Percentiles rank a stretch among this genome's conserved stretches.
These are phyloP conservation scores for Erodium chrysanthum DNA, from an alignment of 441 rosid species.

Conservation along the genomic window DNA sequence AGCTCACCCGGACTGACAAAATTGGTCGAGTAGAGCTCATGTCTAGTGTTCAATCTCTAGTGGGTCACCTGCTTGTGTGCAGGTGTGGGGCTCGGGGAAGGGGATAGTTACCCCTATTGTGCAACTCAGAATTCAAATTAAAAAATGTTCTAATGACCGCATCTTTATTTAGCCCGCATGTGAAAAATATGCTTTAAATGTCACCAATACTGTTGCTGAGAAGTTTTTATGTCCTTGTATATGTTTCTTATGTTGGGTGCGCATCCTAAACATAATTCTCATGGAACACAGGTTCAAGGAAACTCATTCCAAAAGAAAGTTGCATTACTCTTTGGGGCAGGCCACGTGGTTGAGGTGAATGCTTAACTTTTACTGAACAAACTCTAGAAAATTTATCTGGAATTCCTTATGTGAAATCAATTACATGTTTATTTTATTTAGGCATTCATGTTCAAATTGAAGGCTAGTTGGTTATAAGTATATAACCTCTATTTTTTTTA, in stretches of 20 bases:
- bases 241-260: not conserved
- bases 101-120: no score
- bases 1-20: no score
- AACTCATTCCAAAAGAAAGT: slow-evolving; percentile 96
- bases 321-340: slow-evolving; percentile 67
- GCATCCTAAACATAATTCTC: not conserved
- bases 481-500: not conserved
- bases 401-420: not conserved
- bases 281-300: slow-evolving; percentile 57
- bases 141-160: no score
- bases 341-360: slow-evolving; percentile 69
- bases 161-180: not conserved
- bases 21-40: no score
- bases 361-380: slow-evolving; percentile 8
- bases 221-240: not conserved
- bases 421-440: not conserved
- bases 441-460: not conserved
- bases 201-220: not conserved
- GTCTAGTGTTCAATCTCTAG: no score
- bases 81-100: no score
- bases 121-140: no score
- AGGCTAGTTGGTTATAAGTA: not conserved
- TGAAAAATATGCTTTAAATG: not conserved
- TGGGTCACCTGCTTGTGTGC: no score
- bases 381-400: slow-evolving; percentile 2